A percentile compares a stretch with the other conserved stretches of the same genome.
Evolutionary conservation across 2,329 filamentous ascomycete species (phyloP).

Genomic region (Xylaria sp.): DNA sequence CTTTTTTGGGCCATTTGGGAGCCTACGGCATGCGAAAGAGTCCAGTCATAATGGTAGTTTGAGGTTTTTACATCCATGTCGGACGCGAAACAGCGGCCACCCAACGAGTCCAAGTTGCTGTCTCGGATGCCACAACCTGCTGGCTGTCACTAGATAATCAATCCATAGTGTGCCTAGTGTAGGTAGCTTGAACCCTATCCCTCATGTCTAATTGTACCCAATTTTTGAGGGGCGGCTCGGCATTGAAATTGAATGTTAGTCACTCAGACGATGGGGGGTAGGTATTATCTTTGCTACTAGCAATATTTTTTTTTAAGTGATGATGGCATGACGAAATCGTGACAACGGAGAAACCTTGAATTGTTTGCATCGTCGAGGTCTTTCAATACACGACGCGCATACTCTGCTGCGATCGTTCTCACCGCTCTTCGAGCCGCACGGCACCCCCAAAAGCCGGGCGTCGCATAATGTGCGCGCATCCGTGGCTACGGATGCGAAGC

Average conservation of each 20-base stretch:
- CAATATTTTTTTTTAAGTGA: constrained; percentile 8
- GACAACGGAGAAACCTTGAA: constrained; percentile 4
- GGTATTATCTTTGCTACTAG: background rate
- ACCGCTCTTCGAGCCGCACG: constrained; percentile 36
- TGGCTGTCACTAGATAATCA: constrained; percentile 16
- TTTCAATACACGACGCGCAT: background rate
- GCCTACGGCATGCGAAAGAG: constrained; percentile 2
- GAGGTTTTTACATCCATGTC: constrained; percentile 24
- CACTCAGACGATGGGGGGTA: constrained; percentile 6
- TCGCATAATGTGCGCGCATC: constrained; percentile 35
- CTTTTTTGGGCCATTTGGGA: constrained; percentile 13
- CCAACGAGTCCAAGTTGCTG: constrained; percentile 27
- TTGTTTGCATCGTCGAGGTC: background rate
- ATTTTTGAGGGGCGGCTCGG: constrained; percentile 28
- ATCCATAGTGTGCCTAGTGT: constrained; percentile 12
- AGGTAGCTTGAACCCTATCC: constrained; percentile 18
- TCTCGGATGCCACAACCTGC: constrained; percentile 25
- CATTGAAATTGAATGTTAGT: constrained; percentile 23
- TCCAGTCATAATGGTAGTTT: constrained; percentile 8
- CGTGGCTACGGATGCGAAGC: constrained; percentile 30
- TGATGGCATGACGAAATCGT: constrained; percentile 31
- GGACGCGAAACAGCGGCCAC: constrained; percentile 30
- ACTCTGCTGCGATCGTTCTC: constrained; percentile 16
- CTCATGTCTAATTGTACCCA: constrained; percentile 28
- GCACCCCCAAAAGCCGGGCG: constrained; percentile 24